Conservation (phyloP, 73 alveolate species). For the Stentor coeruleus region DNA sequence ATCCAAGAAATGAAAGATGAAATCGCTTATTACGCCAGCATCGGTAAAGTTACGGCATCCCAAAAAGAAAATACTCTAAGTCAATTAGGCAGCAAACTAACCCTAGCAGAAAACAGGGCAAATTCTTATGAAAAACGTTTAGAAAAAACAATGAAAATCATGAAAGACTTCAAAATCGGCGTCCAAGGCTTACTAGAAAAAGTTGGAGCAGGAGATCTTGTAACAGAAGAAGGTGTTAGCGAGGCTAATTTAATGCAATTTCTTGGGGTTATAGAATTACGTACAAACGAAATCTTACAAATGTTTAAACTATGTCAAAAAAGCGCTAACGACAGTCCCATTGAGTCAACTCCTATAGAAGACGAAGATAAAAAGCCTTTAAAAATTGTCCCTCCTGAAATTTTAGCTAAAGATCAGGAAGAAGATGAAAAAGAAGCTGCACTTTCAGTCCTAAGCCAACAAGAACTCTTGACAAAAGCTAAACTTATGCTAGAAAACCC, state of each 20-base stretch:
- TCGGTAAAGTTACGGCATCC: constrained; percentile 51
- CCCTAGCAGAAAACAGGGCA: constrained; percentile 23
- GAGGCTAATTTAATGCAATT: constrained; percentile 56
- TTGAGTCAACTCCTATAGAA: not conserved
- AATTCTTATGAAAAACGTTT: constrained; percentile 47
- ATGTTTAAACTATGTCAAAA: constrained; percentile 27
- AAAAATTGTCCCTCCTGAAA: not conserved
- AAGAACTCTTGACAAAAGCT: too few relatives aligned
- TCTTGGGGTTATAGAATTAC: constrained; percentile 62
- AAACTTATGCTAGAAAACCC: too few relatives aligned
- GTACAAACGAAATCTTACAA: constrained; percentile 59
- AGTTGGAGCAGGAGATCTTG: constrained; percentile 46
- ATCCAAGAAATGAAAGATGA: constrained; percentile 27
- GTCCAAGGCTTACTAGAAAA: constrained; percentile 49
- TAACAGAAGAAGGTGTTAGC: constrained; percentile 51
- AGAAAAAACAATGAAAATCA: constrained; percentile 46
- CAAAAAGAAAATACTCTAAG: constrained; percentile 49
- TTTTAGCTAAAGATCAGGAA: not conserved
- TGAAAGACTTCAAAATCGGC: constrained; percentile 46
- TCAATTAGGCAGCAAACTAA: constrained; percentile 57
- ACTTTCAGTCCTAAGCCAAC: too few relatives aligned
- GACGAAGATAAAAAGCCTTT: not conserved
- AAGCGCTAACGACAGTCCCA: not conserved
- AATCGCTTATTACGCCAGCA: constrained; percentile 34
- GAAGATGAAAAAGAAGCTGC: not conserved